Evolutionary conservation across 495 filamentous ascomycete genomes (phyloP).

Genomic region (Talaromyces trachyspermus): DNA sequence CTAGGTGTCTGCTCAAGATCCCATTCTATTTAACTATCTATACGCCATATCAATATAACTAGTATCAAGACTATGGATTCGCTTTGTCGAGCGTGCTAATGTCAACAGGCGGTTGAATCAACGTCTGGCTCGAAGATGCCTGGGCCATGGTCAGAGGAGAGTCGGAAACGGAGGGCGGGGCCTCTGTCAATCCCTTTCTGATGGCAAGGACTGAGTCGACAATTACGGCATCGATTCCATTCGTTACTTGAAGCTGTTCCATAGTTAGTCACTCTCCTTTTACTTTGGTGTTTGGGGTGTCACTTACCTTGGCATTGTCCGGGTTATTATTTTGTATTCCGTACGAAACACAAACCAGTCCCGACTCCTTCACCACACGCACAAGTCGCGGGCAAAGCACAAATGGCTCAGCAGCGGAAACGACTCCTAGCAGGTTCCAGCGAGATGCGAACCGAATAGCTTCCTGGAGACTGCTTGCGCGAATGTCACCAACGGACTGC

Average conservation of each 20-base stretch:
- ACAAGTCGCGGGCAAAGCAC: constrained; percentile 86
- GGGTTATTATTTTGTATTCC: constrained; percentile 82
- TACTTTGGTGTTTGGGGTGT: neutral
- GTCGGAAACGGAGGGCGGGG: neutral
- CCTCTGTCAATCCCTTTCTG: constrained; percentile 43
- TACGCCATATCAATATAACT: neutral
- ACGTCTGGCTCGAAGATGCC: constrained; percentile 1
- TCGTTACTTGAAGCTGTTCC: constrained; percentile 81
- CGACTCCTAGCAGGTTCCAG: constrained; percentile 92
- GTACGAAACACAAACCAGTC: constrained; percentile 94
- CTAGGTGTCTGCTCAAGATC: too few relatives aligned
- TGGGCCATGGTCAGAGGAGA: neutral
- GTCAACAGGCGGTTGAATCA: constrained; percentile 2
- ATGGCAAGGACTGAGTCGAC: constrained; percentile 88
- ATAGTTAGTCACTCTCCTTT: too few relatives aligned
- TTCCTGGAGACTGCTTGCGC: constrained; percentile 90
- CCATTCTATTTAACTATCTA: too few relatives aligned
- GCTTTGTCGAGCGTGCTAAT: constrained; percentile 4
- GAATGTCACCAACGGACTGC: constrained; percentile 70
- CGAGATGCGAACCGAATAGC: constrained; percentile 86
- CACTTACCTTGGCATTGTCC: constrained; percentile 71
- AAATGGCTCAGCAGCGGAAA: constrained; percentile 74
- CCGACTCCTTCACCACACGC: constrained; percentile 89
- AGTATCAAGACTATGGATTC: neutral
- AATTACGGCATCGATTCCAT: constrained; percentile 95